Evolutionary conservation across 2,329 filamentous ascomycete species (phyloP).

Genomic region (Arthrinium phaeospermum): DNA sequence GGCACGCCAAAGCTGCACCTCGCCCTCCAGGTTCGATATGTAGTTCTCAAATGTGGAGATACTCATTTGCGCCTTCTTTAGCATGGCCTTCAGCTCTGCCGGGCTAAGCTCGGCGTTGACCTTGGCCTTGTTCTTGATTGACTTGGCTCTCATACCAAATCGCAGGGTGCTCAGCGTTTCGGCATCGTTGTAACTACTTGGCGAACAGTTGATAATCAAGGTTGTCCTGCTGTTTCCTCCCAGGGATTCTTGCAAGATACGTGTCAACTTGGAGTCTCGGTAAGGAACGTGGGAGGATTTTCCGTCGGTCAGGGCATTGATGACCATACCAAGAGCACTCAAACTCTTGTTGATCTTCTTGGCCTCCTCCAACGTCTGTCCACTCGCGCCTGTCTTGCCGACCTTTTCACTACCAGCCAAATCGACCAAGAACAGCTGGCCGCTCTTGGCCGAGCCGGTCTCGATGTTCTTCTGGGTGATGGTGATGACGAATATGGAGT

Average conservation of each 20-base stretch:
- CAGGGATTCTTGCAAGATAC: slow-evolving; percentile 95
- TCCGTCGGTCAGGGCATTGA: slow-evolving; percentile 94
- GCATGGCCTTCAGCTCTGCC: slow-evolving; percentile 87
- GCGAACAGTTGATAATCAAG: slow-evolving; percentile 98
- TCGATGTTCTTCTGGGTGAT: slow-evolving; percentile 98
- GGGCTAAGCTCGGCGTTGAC: slow-evolving; percentile 98
- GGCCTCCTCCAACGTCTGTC: slow-evolving; percentile 95
- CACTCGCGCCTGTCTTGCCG: slow-evolving; percentile 96
- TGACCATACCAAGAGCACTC: slow-evolving; percentile 98
- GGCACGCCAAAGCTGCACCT: slow-evolving; percentile 85
- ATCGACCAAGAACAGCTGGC: slow-evolving; percentile 96
- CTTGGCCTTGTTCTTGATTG: slow-evolving; percentile 99
- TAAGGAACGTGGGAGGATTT: slow-evolving; percentile 97
- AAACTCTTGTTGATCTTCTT: slow-evolving; percentile 99
- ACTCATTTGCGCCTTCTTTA: slow-evolving; percentile 91
- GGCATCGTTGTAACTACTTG: slow-evolving; percentile 95
- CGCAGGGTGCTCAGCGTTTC: slow-evolving; percentile 92
- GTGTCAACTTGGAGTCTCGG: slow-evolving; percentile 95
- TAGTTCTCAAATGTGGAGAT: slow-evolving; percentile 89
- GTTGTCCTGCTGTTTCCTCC: slow-evolving; percentile 99
- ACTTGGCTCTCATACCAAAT: slow-evolving; percentile 95
- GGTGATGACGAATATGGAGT: slow-evolving; percentile 97
- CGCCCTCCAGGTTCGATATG: slow-evolving; percentile 80
- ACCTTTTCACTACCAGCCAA: slow-evolving; percentile 98
- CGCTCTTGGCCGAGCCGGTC: slow-evolving; percentile 93